These are phyloP conservation scores for Debaryomyces nepalensis DNA, from an alignment of 1,139 yeast genomes.

Conservation along the genomic window DNA sequence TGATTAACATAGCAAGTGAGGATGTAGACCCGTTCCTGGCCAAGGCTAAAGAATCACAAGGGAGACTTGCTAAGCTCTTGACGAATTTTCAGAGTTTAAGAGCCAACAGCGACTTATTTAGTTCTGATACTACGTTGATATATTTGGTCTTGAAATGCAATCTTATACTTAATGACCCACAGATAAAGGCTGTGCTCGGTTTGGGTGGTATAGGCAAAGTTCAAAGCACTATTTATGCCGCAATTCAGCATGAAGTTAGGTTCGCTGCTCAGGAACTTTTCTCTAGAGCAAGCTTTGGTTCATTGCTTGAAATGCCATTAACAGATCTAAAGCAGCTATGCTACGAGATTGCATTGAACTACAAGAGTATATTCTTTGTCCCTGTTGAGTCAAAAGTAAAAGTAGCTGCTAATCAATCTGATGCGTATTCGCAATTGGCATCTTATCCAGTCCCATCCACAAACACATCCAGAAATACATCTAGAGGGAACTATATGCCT, in stretches of 20 bases:
- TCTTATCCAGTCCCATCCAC: not conserved
- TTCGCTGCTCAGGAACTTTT: conserved; percentile 18
- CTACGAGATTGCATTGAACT: conserved; percentile 26
- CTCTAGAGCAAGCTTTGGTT: conserved; percentile 11
- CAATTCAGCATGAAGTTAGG: conserved; percentile 16
- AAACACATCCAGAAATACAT: no score
- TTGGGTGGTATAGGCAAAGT: conserved; percentile 13
- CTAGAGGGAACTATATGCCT: no score
- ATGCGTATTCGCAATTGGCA: no score
- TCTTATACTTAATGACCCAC: conserved; percentile 19
- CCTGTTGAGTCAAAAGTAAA: conserved; percentile 16
- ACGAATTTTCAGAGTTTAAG: conserved; percentile 6
- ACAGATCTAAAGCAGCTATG: conserved; percentile 27
- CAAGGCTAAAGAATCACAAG: conserved; percentile 5
- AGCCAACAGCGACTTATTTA: conserved; percentile 4
- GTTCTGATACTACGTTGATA: conserved; percentile 21
- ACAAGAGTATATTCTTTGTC: conserved; percentile 25
- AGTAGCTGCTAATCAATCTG: not conserved
- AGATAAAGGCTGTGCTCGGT: conserved; percentile 22
- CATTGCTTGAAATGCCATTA: conserved; percentile 24
- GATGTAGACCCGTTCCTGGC: conserved; percentile 10
- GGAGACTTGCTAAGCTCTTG: conserved; percentile 1
- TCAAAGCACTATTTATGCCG: conserved; percentile 18
- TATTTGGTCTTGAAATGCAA: conserved; percentile 22
- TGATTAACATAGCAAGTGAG: no score